Conservation (phyloP, 2,329 filamentous ascomycete genomes). For the Fonsecaea nubica region DNA sequence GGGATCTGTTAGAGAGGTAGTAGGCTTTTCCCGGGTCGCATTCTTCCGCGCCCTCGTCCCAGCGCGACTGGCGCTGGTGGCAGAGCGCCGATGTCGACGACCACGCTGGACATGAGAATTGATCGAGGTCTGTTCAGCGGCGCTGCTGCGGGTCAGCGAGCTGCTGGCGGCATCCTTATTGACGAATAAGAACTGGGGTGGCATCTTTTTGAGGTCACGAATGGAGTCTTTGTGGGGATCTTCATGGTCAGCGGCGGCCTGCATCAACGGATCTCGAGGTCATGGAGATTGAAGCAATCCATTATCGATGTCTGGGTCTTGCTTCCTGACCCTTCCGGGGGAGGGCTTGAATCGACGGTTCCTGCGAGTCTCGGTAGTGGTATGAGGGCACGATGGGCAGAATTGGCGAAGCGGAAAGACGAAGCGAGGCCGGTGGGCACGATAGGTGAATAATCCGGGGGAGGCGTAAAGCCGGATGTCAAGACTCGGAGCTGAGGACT, state of each 20-base stretch:
- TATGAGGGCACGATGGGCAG: slow-evolving; percentile 10
- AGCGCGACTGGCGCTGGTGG: slow-evolving; percentile 23
- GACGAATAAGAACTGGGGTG: slow-evolving; percentile 37
- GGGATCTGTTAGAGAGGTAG: slow-evolving; percentile 5
- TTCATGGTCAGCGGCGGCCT: slow-evolving; percentile 26
- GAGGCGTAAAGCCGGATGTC: slow-evolving; percentile 7
- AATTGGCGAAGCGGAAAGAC: slow-evolving; percentile 4
- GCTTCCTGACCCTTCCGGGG: background rate
- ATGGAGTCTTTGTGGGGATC: slow-evolving; percentile 18
- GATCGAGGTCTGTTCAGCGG: slow-evolving; percentile 35
- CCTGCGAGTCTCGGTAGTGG: background rate
- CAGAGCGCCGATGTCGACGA: slow-evolving; percentile 32
- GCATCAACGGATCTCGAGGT: slow-evolving; percentile 15
- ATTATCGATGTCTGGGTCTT: background rate
- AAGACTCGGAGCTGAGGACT: background rate
- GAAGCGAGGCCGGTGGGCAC: slow-evolving; percentile 11
- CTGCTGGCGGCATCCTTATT: slow-evolving; percentile 37
- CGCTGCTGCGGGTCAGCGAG: slow-evolving; percentile 35
- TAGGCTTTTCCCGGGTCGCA: slow-evolving; percentile 9
- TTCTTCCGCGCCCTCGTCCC: slow-evolving; percentile 18
- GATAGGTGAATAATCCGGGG: slow-evolving; percentile 17
- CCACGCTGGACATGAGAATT: slow-evolving; percentile 38
- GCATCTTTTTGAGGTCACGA: slow-evolving; percentile 25
- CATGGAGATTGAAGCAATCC: background rate
- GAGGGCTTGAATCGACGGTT: background rate